Percentiles rank a stretch among this genome's conserved stretches.
Conservation (phyloP, 805 yeast species). For the Zygotorulaspora danielsina region DNA sequence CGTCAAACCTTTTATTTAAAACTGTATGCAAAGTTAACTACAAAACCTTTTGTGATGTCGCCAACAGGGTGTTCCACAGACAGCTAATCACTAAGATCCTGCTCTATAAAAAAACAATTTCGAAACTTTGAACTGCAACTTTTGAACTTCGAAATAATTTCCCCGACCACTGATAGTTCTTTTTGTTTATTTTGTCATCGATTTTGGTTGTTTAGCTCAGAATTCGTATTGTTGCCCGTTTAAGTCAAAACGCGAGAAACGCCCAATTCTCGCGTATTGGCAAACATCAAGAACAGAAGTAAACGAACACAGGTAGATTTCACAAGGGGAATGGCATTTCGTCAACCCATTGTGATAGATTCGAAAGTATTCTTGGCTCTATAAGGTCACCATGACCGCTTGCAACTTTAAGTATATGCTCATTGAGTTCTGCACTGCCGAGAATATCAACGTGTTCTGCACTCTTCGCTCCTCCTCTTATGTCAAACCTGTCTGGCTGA, state of each 20-base stretch:
- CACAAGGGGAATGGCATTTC: conserved; percentile 45
- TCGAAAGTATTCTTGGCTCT: conserved; percentile 53
- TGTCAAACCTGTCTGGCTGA: conserved; percentile 90
- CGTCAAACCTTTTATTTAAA: background rate
- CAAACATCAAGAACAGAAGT: background rate
- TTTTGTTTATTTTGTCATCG: too few relatives aligned
- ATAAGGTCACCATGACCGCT: conserved; percentile 73
- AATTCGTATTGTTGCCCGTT: conserved; percentile 12
- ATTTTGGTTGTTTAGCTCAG: too few relatives aligned
- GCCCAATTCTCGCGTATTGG: conserved; percentile 8
- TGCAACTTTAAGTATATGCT: conserved; percentile 74
- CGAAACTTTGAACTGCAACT: conserved; percentile 2
- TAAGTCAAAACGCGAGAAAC: conserved; percentile 13
- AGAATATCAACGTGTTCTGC: conserved; percentile 97
- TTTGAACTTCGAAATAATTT: too few relatives aligned
- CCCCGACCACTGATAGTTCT: too few relatives aligned
- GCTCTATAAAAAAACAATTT: conserved; percentile 1
- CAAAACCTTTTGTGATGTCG: background rate
- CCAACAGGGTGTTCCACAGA: background rate
- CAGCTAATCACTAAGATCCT: background rate
- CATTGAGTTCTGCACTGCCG: conserved; percentile 90
- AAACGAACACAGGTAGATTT: conserved; percentile 2
- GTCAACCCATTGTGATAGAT: conserved; percentile 58
- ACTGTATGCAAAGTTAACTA: background rate
- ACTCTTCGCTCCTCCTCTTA: conserved; percentile 94